Conservation (phyloP, 371 early-diverging fungal species). For the Gilbertella persicaria region DNA sequence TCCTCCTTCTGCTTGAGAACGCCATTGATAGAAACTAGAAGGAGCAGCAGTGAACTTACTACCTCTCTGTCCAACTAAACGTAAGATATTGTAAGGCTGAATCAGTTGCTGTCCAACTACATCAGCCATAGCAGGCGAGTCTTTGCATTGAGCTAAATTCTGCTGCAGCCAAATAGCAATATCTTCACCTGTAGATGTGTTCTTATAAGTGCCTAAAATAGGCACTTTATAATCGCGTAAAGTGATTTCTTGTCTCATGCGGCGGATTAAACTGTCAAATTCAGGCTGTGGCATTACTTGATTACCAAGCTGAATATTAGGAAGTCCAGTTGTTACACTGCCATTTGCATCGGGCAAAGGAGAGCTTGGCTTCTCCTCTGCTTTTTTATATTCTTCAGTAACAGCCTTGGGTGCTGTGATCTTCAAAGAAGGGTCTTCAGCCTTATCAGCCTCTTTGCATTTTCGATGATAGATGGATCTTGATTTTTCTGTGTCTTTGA, state of each 20-base stretch:
- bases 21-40: constrained; percentile 76
- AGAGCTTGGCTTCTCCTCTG: constrained; percentile 17
- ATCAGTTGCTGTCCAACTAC: constrained; percentile 74
- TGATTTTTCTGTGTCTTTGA: constrained; percentile 53
- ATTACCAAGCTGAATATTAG: constrained; percentile 30
- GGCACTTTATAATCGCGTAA: constrained; percentile 69
- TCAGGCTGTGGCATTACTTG: constrained; percentile 34
- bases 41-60: constrained; percentile 65
- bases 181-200: constrained; percentile 69
- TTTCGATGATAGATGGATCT: constrained; percentile 46
- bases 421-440: constrained; percentile 36
- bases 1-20: constrained; percentile 15
- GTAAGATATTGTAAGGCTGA: constrained; percentile 60
- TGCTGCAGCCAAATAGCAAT: constrained; percentile 73
- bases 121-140: constrained; percentile 67
- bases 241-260: constrained; percentile 63
- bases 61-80: constrained; percentile 73
- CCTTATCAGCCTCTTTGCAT: constrained; percentile 56
- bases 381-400: constrained; percentile 1
- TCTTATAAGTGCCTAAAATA: constrained; percentile 69
- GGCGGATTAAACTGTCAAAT: constrained; percentile 32
- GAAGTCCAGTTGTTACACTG: constrained; percentile 6
- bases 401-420: not conserved
- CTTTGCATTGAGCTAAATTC: constrained; percentile 59
- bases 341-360: not conserved